Percentiles rank a stretch among this genome's conserved stretches.
phyloP scores from a whole-genome alignment of 345 rosid genomes.

The Camelina neglecta region DNA sequence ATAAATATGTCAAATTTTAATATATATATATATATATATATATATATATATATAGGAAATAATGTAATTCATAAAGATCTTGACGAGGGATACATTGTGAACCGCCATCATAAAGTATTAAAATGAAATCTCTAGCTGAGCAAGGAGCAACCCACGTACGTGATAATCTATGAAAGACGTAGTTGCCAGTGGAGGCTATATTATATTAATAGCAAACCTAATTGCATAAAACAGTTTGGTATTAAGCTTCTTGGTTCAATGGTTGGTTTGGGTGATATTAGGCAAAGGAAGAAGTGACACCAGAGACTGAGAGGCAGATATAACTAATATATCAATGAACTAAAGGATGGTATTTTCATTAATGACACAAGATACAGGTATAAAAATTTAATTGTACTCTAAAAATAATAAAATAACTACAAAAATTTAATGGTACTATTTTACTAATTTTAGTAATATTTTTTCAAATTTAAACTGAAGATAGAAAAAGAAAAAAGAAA shows the following conservation, averaged over 20 bases:
- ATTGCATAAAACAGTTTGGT: neutral
- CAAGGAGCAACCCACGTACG: neutral
- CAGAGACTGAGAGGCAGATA: neutral
- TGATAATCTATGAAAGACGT: neutral
- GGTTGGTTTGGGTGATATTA: neutral
- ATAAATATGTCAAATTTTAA: neutral
- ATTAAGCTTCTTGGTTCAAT: neutral
- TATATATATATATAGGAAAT: no score
- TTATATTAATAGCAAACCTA: neutral
- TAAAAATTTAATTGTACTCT: no score
- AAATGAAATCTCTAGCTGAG: neutral
- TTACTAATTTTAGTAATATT: no score
- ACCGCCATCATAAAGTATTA: neutral
- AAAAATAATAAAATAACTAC: no score
- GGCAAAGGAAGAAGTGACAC: neutral
- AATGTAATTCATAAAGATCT: neutral
- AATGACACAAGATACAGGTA: no score
- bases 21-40: no score
- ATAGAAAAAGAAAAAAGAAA: no score
- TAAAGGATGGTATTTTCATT: no score
- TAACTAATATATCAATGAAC: no score
- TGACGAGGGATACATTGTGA: neutral
- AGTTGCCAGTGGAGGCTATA: neutral
- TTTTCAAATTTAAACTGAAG: no score
- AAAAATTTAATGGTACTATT: no score